These are phyloP conservation scores for Myochromella boudieri DNA, from an alignment of 768 basidiomycete genomes.

Conservation along the genomic window DNA sequence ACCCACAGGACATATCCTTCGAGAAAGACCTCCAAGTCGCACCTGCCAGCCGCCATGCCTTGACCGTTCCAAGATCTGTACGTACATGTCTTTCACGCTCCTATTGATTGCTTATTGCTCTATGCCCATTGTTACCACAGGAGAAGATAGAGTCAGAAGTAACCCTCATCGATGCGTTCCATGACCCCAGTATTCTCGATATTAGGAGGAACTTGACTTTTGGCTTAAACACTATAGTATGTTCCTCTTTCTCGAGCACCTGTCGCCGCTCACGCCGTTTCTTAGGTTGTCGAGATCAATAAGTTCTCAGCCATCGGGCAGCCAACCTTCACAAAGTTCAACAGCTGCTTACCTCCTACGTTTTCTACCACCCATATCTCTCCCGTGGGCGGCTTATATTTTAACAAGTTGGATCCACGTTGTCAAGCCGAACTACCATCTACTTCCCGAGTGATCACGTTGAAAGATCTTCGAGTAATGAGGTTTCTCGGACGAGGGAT, in stretches of 20 bases:
- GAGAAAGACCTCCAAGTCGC: too few relatives aligned
- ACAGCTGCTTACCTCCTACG: too few relatives aligned
- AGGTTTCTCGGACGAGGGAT: slow-evolving; percentile 14
- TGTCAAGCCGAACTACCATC: too few relatives aligned
- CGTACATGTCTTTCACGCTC: too few relatives aligned
- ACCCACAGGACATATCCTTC: too few relatives aligned
- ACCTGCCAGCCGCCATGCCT: too few relatives aligned
- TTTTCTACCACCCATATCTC: too few relatives aligned
- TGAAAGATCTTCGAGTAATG: slow-evolving; percentile 9
- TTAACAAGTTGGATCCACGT: too few relatives aligned
- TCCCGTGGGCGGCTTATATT: too few relatives aligned
- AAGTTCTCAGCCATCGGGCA: slow-evolving; percentile 2
- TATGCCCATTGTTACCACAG: background rate
- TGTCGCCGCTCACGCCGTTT: background rate
- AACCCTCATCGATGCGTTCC: slow-evolving; percentile 3
- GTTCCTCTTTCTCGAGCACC: background rate
- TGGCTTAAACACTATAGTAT: slow-evolving; percentile 6
- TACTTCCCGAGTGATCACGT: background rate
- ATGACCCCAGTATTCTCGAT: slow-evolving; percentile 12
- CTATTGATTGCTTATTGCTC: too few relatives aligned
- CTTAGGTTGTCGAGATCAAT: slow-evolving; percentile 1
- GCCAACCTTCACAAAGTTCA: background rate
- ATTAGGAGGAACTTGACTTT: background rate
- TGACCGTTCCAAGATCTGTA: too few relatives aligned
- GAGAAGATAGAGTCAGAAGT: background rate